Evolutionary conservation across 345 rosid species (phyloP).

Genomic region (Ailanthus altissimus): DNA sequence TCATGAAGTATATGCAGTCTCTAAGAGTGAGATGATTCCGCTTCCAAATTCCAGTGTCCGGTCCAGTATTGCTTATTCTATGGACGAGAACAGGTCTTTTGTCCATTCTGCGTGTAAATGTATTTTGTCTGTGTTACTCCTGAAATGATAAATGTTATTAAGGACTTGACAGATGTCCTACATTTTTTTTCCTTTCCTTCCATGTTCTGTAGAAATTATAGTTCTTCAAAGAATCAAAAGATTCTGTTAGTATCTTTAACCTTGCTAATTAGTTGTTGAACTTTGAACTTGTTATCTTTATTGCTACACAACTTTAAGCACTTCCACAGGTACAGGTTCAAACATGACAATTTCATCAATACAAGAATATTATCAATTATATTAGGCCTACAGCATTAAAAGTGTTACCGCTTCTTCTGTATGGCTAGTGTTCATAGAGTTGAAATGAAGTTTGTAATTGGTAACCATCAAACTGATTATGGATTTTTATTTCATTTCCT

Average conservation of each 20-base stretch:
- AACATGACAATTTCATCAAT: neutral
- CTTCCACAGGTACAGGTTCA: neutral
- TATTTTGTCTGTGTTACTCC: conserved; percentile 1
- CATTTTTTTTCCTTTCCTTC: conserved; percentile 5
- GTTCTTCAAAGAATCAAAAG: neutral
- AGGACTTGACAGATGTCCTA: conserved; percentile 6
- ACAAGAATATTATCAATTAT: neutral
- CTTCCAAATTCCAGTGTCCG: conserved; percentile 63
- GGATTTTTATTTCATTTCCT: neutral
- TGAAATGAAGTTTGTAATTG: conserved; percentile 2
- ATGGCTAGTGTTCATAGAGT: neutral
- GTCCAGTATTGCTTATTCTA: conserved; percentile 46
- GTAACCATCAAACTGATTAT: neutral
- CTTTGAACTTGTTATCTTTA: neutral
- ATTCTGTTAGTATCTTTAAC: neutral
- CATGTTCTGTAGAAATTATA: conserved; percentile 10
- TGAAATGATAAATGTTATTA: conserved; percentile 15
- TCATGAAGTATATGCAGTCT: conserved; percentile 76
- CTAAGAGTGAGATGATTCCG: conserved; percentile 75
- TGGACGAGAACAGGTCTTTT: conserved; percentile 79
- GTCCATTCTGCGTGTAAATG: conserved; percentile 22
- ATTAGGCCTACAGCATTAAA: neutral
- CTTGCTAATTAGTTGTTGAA: neutral
- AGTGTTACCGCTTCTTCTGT: conserved; percentile 2
- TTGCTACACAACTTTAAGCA: neutral